A percentile compares a stretch with the other conserved stretches of the same genome.
Conservation (phyloP, 2,329 filamentous ascomycete species). For the Monosporascus ibericus region DNA sequence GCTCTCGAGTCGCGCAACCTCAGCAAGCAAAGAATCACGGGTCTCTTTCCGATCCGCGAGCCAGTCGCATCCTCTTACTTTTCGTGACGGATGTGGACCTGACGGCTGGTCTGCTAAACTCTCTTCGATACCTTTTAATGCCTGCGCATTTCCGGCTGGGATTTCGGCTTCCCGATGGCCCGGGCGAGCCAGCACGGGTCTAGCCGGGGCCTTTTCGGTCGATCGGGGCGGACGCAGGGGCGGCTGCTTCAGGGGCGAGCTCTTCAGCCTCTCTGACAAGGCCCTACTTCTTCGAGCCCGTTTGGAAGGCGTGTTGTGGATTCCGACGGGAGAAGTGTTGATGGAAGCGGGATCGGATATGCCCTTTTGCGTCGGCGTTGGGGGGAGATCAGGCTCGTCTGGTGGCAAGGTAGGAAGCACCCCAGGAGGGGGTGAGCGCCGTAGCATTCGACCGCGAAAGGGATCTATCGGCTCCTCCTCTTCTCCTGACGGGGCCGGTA, state of each 20-base stretch:
- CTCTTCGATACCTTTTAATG: background rate
- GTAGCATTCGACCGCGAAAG: conserved; percentile 30
- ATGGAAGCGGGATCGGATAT: conserved; percentile 43
- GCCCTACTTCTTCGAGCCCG: conserved; percentile 36
- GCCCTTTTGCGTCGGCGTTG: conserved; percentile 44
- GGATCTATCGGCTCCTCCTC: conserved; percentile 38
- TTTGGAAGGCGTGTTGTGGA: conserved; percentile 53
- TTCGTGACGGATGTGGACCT: conserved; percentile 32
- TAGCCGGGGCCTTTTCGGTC: background rate
- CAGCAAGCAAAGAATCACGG: conserved; percentile 46
- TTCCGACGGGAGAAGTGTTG: conserved; percentile 50
- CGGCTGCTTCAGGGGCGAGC: conserved; percentile 44
- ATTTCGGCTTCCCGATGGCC: conserved; percentile 7
- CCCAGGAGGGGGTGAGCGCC: conserved; percentile 30
- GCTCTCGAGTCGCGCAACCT: conserved; percentile 50
- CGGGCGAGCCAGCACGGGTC: background rate
- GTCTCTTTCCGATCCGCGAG: conserved; percentile 44
- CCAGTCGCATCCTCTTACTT: conserved; percentile 34
- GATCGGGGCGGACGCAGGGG: conserved; percentile 24
- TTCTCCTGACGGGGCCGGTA: conserved; percentile 39
- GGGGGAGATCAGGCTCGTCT: conserved; percentile 60
- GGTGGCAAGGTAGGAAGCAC: conserved; percentile 25
- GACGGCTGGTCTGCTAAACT: background rate
- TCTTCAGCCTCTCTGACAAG: conserved; percentile 33
- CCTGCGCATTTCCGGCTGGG: conserved; percentile 10